Evolutionary conservation across 805 yeast species (phyloP), one percentile per base, ranked within the genome.

Genomic region (Maudiozyma turicensis): DNA sequence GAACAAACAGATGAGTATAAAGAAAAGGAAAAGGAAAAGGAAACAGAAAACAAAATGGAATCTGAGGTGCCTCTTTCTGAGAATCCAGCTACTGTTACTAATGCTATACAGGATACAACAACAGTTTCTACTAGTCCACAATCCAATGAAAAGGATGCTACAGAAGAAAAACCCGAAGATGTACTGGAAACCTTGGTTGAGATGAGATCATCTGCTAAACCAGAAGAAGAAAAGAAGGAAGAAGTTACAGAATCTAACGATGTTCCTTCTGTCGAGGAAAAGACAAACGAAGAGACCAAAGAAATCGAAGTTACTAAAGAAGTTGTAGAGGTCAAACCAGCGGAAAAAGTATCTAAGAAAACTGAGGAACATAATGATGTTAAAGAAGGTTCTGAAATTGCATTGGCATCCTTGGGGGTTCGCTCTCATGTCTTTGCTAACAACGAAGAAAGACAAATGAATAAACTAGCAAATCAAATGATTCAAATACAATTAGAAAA

Each of bases 391-490:
- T 78, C 85, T 0, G 70, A 78, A 6, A 69, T 81, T n/a, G 82
- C 93, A 0, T 70, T 90, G 50, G 90, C 95, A 3, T 70, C 85
- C 9, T 68, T 85, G 38, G 95, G 93, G 3, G 82, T 88, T 1
- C 76, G 93, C 52, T 75, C 93, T 29, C 88, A 86, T 60, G 74
- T 85, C 20, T 84, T 87, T 66, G 86, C 91, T 15, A 78, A 81
- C 5, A 81, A 78, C 60, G 95, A 86, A 64, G 96, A 87, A 59
- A 72, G 89, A 52, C 88, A 84, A 60, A 79, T 81, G 81, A 75
- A 80, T 56, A 77, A 76, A 48, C 64, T 82, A 26, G 67, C 83
- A 10, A 71, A 75, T 30, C 73, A 74, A 31, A 74, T 86, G 44
- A 71, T 84, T 15, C 82, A 82, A 59, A 76, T 77, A 40, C 81